These are phyloP conservation scores for Yamagishiella unicocca DNA, from an alignment of 139 green algal species.

Conservation along the genomic window DNA sequence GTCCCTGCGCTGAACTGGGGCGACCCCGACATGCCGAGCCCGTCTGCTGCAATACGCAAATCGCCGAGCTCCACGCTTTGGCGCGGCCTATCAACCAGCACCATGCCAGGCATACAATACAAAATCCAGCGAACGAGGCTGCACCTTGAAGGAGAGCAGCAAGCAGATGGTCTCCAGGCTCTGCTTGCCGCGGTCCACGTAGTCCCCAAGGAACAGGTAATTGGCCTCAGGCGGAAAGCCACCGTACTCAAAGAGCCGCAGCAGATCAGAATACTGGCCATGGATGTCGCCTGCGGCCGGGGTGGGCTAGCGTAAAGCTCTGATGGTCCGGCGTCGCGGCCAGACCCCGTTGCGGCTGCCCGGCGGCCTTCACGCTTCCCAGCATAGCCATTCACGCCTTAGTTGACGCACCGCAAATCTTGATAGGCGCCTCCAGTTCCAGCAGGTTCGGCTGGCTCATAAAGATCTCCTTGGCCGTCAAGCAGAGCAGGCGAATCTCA, in stretches of 20 bases:
- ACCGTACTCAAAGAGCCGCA: conserved; percentile 99
- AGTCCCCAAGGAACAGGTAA: conserved; percentile 99
- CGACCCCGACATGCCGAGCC: too few species aligned
- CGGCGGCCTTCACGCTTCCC: neutral
- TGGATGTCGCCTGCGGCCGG: conserved; percentile 93
- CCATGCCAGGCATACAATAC: too few species aligned
- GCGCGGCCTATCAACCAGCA: too few species aligned
- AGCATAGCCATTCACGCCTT: neutral
- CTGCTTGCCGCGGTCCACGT: conserved; percentile 99
- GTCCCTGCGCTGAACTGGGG: too few species aligned
- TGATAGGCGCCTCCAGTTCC: conserved; percentile 99
- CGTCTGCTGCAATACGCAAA: too few species aligned
- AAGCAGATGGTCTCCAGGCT: conserved; percentile 99
- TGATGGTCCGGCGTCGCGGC: conserved; percentile 35
- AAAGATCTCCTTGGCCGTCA: conserved; percentile 96
- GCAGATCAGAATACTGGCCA: conserved; percentile 97
- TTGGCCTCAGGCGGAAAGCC: conserved; percentile 99
- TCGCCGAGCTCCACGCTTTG: too few species aligned
- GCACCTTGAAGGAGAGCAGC: conserved; percentile 97
- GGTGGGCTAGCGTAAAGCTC: neutral
- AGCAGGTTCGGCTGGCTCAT: conserved; percentile 97
- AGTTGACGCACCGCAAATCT: conserved; percentile 94
- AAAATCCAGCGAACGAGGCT: neutral
- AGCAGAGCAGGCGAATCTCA: conserved; percentile 93
- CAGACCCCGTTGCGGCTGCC: neutral